Conservation (phyloP, 768 basidiomycete genomes). For the Kwoniella bestiolae region DNA sequence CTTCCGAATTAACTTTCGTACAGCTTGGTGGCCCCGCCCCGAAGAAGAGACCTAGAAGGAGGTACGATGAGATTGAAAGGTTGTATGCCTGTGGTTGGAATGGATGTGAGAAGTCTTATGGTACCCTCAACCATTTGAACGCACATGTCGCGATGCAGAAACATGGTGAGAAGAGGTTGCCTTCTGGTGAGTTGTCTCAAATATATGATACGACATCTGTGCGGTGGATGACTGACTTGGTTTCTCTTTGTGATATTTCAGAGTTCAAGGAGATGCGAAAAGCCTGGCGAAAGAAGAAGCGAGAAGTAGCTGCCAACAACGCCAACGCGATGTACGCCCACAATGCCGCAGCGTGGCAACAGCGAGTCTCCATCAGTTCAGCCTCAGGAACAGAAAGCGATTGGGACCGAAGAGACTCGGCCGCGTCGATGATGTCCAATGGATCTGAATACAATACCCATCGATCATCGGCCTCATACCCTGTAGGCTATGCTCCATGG, state of each 20-base stretch:
- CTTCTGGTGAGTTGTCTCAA: slow-evolving; percentile 84
- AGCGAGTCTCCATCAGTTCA: slow-evolving; percentile 31
- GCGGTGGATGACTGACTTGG: not conserved
- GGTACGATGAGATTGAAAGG: slow-evolving; percentile 87
- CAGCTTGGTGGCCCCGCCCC: slow-evolving; percentile 44
- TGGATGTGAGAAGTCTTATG: slow-evolving; percentile 76
- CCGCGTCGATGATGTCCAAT: slow-evolving; percentile 30
- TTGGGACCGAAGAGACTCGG: slow-evolving; percentile 40
- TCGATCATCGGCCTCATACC: slow-evolving; percentile 23
- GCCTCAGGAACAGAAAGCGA: slow-evolving; percentile 28
- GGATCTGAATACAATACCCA: slow-evolving; percentile 18
- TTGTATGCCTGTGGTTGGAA: slow-evolving; percentile 76
- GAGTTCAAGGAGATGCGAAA: slow-evolving; percentile 99
- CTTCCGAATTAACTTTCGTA: slow-evolving; percentile 31
- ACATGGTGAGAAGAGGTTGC: slow-evolving; percentile 87
- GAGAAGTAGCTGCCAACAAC: slow-evolving; percentile 62
- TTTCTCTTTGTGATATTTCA: slow-evolving; percentile 56
- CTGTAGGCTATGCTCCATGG: slow-evolving; percentile 16
- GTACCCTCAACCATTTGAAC: slow-evolving; percentile 95
- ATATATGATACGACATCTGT: not conserved
- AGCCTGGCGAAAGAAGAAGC: slow-evolving; percentile 92
- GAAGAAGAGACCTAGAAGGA: slow-evolving; percentile 59
- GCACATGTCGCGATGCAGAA: slow-evolving; percentile 99
- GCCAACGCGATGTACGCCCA: slow-evolving; percentile 28
- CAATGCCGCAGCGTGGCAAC: slow-evolving; percentile 8